Conservation (phyloP, 1,284 basidiomycete species). For the Naganishia albida region DNA sequence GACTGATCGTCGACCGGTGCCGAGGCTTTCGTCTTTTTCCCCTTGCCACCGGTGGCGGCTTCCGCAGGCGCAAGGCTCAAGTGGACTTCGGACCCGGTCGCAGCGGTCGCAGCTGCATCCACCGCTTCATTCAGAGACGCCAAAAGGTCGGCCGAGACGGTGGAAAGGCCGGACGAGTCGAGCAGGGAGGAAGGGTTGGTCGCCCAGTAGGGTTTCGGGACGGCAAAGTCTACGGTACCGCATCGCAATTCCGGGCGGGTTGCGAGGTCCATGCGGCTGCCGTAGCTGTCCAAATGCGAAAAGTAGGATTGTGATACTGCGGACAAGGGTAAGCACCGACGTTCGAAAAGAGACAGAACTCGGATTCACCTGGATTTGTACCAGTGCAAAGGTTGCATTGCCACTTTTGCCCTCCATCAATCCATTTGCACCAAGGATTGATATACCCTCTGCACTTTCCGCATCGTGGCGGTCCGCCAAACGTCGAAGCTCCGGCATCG, state of each 20-base stretch:
- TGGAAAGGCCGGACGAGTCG: conserved; percentile 56
- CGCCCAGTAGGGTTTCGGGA: conserved; percentile 86
- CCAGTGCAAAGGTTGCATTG: conserved; percentile 88
- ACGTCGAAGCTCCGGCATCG: conserved; percentile 58
- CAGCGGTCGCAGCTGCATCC: conserved; percentile 48
- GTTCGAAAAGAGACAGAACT: neutral
- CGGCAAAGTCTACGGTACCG: conserved; percentile 89
- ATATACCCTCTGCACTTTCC: conserved; percentile 85
- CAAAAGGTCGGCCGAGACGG: conserved; percentile 49
- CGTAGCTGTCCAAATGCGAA: conserved; percentile 76
- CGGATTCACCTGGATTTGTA: conserved; percentile 71
- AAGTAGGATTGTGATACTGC: conserved; percentile 81
- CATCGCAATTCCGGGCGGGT: conserved; percentile 83
- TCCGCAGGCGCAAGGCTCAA: neutral
- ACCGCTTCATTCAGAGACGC: conserved; percentile 48
- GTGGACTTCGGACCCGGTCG: conserved; percentile 40
- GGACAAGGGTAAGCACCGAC: neutral
- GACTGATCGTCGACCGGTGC: conserved; percentile 35
- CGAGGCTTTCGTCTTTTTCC: conserved; percentile 39
- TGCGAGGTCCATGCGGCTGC: conserved; percentile 77
- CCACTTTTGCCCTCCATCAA: conserved; percentile 82
- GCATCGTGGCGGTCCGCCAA: conserved; percentile 80
- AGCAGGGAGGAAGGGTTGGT: conserved; percentile 60
- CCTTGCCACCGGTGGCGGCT: no score
- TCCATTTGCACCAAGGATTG: conserved; percentile 91